Evolutionary conservation across 2,329 filamentous ascomycete genomes (phyloP), one percentile per base, ranked within the genome.

Genomic region (Tolypocladium capitatum): DNA sequence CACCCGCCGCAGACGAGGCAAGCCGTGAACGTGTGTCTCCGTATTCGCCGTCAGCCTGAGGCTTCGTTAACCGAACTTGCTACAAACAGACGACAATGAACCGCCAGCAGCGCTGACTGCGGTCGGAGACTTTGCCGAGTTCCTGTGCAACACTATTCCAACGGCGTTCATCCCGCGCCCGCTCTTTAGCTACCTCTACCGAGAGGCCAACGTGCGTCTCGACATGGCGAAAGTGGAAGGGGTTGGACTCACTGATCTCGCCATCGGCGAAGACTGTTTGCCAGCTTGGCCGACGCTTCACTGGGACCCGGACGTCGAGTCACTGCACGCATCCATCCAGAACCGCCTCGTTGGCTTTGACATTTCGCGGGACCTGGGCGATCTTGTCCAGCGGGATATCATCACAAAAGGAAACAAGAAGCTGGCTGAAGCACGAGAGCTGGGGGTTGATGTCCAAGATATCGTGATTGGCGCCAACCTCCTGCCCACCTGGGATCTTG

Each of bases 231-330:
- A 46, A 10, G 14, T 18, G 1, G 46, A 50, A 0, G 54, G 54
- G 4, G 21, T 55, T 1, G 2, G 10, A 1, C 44, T 64, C 0
- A 28, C 36, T 1, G 51, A 58, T 0, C 47, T 66, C 5, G 45
- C 32, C 27, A 55, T 65, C 3, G 61, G 55, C 2, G 46, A 54
- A 0, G 57, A 65, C 27, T 63, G 63, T 6, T 51, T 65, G 2
- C 60, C 60, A 0, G 49, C 53, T 3, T 66, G 63, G 63, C 24
- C 49, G 1, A 48, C 45, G 7, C 46, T 48, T 14, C 45, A 42
- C 1, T 64, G 59, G 60, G 58, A 63, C 32, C 51, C 60, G 0
- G 41, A 48, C 1, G 21, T 21, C 3, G 53, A 57, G 20, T 52
- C 56, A 4, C 48, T 64, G 4, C 60, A 63, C 31, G 21, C 43